Evolutionary conservation across 1,284 basidiomycete genomes (phyloP), one percentile per base, ranked within the genome.

Genomic region (Porodaedalea pini): DNA sequence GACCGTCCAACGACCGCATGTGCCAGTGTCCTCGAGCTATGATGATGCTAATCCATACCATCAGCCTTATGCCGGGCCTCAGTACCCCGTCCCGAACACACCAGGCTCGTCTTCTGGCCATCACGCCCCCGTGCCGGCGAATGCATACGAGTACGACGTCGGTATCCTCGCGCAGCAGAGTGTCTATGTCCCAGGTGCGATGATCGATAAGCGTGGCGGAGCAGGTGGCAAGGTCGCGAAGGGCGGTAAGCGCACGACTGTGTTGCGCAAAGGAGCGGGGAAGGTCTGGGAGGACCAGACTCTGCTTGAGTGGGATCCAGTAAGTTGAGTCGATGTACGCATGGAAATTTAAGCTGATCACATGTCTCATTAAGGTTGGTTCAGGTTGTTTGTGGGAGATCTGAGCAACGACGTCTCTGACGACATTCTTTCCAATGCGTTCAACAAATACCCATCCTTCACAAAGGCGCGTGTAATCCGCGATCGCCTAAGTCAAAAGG

Each of bases 201-300:
- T 88, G 81, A 87, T 90, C 50, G 90, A 91, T 65, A 92, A 91
- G 68, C 82, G 86, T 48, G 89, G 90, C 32, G 90, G 89, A 23
- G 81, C 90, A 3, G 90, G 90, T 55, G 89, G 89, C 1, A 92
- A 90, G 69, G 75, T 90, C 50, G 88, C 88, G 0, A 93, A 92
- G 70, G 92, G 93, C 55, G 92, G 94, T 48, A 97, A 95, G 73
- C 79, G 97, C 48, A 88, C 87, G 51, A 99, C 97, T 2, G 97
- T 99, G 8, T 73, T 99, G 52, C 81, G 97, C 36, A 97, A 97
- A 70, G 96, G 94, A 0, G 94, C 82, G 49, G 97, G 97, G 19
- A 94, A 94, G 72, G 85, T 92, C 13, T 99, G 96, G 94, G 97
- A 99, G 72, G 97, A 99, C 71, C 92, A 93, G 71, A 97, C 94